Percentiles rank a stretch among this genome's conserved stretches.
phyloP scores from a whole-genome alignment of 495 filamentous ascomycete genomes.

The Neurospora pannonica region DNA sequence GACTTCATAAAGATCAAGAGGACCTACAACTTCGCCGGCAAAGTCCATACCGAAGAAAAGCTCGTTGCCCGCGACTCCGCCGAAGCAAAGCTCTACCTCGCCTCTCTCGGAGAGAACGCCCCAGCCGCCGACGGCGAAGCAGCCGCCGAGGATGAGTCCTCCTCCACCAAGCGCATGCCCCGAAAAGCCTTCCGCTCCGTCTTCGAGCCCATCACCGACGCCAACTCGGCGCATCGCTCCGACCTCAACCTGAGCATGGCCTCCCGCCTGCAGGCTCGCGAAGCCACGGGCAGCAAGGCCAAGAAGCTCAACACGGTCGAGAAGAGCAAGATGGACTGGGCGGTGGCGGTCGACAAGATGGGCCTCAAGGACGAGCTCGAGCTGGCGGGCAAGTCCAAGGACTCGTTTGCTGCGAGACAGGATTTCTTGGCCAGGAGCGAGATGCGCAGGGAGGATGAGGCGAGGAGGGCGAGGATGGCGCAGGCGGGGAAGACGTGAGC shows the following conservation, averaged over 20 bases:
- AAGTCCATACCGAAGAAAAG: constrained; percentile 74
- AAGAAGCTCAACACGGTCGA: constrained; percentile 93
- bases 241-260: constrained; percentile 43
- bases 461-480: constrained; percentile 48
- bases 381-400: constrained; percentile 72
- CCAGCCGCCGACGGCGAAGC: constrained; percentile 2
- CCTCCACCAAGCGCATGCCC: constrained; percentile 45
- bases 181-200: constrained; percentile 62
- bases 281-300: constrained; percentile 40
- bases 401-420: constrained; percentile 72
- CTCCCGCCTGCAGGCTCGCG: constrained; percentile 28
- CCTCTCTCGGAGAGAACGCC: constrained; percentile 35
- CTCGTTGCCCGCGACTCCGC: constrained; percentile 67
- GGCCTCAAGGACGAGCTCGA: constrained; percentile 88
- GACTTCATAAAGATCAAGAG: constrained; percentile 73
- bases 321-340: constrained; percentile 93
- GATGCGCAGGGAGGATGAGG: constrained; percentile 65
- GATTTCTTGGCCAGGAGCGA: constrained; percentile 84
- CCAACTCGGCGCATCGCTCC: constrained; percentile 31
- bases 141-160: constrained; percentile 19
- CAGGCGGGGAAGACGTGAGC: constrained; percentile 29
- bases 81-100: constrained; percentile 70
- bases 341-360: constrained; percentile 81
- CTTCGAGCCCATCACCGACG: constrained; percentile 63
- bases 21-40: constrained; percentile 85